A percentile compares a stretch with the other conserved stretches of the same genome.
Conservation (phyloP, 805 yeast genomes). For the Teunomyces funiuensis region DNA sequence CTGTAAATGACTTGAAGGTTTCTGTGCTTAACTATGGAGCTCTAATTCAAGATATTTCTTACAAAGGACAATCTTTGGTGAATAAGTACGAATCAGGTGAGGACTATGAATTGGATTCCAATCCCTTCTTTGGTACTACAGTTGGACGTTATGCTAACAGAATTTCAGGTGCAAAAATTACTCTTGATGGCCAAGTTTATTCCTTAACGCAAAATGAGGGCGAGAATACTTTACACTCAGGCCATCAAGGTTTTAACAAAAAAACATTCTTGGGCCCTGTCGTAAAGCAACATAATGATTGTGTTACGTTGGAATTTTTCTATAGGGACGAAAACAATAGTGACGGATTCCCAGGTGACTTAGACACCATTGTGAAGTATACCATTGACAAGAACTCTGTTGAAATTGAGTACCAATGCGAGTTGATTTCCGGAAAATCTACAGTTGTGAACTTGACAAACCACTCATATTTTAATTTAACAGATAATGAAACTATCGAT, state of each 20-base stretch:
- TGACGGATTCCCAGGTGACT: constrained; percentile 62
- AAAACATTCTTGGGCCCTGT: constrained; percentile 55
- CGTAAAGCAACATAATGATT: constrained; percentile 33
- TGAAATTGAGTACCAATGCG: constrained; percentile 49
- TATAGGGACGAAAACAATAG: constrained; percentile 46
- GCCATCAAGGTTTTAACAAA: constrained; percentile 51
- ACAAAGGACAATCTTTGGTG: constrained; percentile 40
- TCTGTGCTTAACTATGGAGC: constrained; percentile 53
- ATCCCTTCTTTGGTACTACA: constrained; percentile 62
- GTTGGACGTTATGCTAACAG: constrained; percentile 68
- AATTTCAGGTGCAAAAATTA: constrained; percentile 44
- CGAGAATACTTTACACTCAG: constrained; percentile 52
- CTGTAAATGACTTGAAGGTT: constrained; percentile 35
- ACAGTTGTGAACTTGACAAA: constrained; percentile 61
- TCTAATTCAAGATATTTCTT: constrained; percentile 42
- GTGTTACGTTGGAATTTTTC: constrained; percentile 35
- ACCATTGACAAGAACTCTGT: constrained; percentile 40
- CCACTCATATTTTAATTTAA: constrained; percentile 60
- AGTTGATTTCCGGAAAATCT: constrained; percentile 31
- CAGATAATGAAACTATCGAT: constrained; percentile 27
- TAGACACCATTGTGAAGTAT: constrained; percentile 48
- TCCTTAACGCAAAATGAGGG: constrained; percentile 44
- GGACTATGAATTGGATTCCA: constrained; percentile 29
- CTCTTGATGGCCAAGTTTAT: constrained; percentile 40
- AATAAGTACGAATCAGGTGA: constrained; percentile 37